Evolutionary conservation across 169 alveolate genomes (phyloP).

Genomic region (Plasmodium vinckei): DNA sequence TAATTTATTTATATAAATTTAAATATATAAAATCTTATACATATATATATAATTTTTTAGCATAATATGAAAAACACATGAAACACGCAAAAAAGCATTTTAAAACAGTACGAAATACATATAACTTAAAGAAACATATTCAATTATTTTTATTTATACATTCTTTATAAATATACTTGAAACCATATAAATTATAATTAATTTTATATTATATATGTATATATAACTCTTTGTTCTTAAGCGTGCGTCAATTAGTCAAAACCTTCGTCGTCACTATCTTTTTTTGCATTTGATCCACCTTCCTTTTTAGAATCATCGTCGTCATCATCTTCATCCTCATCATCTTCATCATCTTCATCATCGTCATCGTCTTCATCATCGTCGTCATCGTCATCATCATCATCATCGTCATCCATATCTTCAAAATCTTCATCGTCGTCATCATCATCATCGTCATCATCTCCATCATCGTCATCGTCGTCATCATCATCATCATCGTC

Average conservation of each 20-base stretch:
- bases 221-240: slow-evolving; percentile 5
- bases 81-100: slow-evolving; percentile 44
- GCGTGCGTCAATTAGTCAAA: slow-evolving; percentile 12
- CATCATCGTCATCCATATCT: slow-evolving; percentile 41
- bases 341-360: slow-evolving; percentile 63
- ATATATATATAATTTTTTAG: slow-evolving; percentile 35
- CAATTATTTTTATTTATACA: slow-evolving; percentile 10
- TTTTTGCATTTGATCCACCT: slow-evolving; percentile 44
- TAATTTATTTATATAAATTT: slow-evolving; percentile 15
- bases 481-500: slow-evolving; percentile 63
- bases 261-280: slow-evolving; percentile 66
- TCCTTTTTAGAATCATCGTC: slow-evolving; percentile 52
- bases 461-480: slow-evolving; percentile 51
- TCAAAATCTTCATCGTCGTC: slow-evolving; percentile 68
- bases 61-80: slow-evolving; percentile 18
- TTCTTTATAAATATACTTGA: slow-evolving; percentile 14
- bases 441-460: slow-evolving; percentile 48
- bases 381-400: slow-evolving; percentile 61
- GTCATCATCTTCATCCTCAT: slow-evolving; percentile 60
- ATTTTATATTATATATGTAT: no score
- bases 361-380: slow-evolving; percentile 69
- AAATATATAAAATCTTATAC: neutral
- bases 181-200: slow-evolving; percentile 1
- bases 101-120: slow-evolving; percentile 12
- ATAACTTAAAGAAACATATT: slow-evolving; percentile 38